Base-by-base conservation (phyloP, 257 asterid species). In the Lycium barbarum region DNA sequence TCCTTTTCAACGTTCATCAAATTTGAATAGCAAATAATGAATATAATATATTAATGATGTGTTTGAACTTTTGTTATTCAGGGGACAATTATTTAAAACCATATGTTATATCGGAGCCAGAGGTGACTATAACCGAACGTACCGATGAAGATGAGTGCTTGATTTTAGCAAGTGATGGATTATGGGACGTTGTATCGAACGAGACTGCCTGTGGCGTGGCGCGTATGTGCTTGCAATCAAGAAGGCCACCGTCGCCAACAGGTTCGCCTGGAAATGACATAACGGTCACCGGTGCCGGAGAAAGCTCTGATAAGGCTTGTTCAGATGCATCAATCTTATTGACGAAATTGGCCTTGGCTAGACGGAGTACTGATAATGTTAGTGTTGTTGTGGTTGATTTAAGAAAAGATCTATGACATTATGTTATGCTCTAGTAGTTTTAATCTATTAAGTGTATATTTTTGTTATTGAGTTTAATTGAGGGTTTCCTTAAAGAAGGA, bases 181-280 rank as follows among this genome's bases (percentile, higher is more conserved):
- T 92, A 9, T 92, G 96, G 96, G 94, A 91, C 9, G 92, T 88
- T 9, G 86, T 92, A 26, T 73, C 96, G 7, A 81, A 74, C 14
- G 83, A 81, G 51, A 85, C 91, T 74, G 91, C 91, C 0, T 90
- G 93, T 43, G 63, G 85, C 7, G 91, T 91, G 15, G 85, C 84
- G 1, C 89, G 86, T 0, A 82, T 87, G 63, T 92, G 94, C 84
- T 89, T 91, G 66, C 86, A 18, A 66, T 73, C 85, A 8, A 47
- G 85, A 20, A 78, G 73, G 14, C 67, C 87, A 4, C 59, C 83
- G 3, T 84, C 87, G 2, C 83, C 89, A 13, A 22, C 78, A 6
- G 76, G 84, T 13, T 58, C 81, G 0, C 87, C 84, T 11, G 79
- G 7, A 0, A 45, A 18, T 10, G 84, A 43, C 9, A 70, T 2